Evolutionary conservation across 2,329 filamentous ascomycete species (phyloP).

Genomic region (Trichophaea hybrida): DNA sequence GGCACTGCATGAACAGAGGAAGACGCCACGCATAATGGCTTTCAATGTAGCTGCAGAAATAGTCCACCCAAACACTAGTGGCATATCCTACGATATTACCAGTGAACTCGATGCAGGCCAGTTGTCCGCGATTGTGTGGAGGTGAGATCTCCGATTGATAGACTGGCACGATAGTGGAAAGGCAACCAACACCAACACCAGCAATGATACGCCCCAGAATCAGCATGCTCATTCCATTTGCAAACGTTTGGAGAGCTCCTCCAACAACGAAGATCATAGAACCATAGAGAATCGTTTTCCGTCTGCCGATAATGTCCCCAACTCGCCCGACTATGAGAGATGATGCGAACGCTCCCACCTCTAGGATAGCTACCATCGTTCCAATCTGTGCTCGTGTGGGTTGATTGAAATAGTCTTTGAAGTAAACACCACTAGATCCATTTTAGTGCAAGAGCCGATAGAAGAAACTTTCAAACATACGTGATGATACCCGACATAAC

Average conservation of each 20-base stretch:
- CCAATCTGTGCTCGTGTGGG: slow-evolving; percentile 77
- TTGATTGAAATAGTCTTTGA: slow-evolving; percentile 83
- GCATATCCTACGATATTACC: slow-evolving; percentile 95
- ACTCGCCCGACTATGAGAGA: slow-evolving; percentile 75
- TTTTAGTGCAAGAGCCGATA: slow-evolving; percentile 24
- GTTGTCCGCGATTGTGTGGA: slow-evolving; percentile 84
- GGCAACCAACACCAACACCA: slow-evolving; percentile 71
- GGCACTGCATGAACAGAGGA: slow-evolving; percentile 78
- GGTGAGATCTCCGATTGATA: slow-evolving; percentile 94
- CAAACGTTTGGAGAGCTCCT: slow-evolving; percentile 69
- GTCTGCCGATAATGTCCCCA: slow-evolving; percentile 79
- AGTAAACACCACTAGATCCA: slow-evolving; percentile 48
- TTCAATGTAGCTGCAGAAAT: slow-evolving; percentile 83
- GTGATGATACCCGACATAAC: slow-evolving; percentile 69
- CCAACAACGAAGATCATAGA: slow-evolving; percentile 76
- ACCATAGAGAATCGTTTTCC: slow-evolving; percentile 83
- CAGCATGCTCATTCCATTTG: slow-evolving; percentile 82
- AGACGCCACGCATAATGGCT: slow-evolving; percentile 79
- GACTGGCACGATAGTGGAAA: slow-evolving; percentile 83
- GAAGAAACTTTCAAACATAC: slow-evolving; percentile 31
- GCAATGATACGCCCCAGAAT: slow-evolving; percentile 64
- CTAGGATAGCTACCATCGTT: slow-evolving; percentile 90
- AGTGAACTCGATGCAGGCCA: slow-evolving; percentile 95
- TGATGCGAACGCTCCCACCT: slow-evolving; percentile 72
- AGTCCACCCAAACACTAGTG: slow-evolving; percentile 96